Percentiles rank a stretch among this genome's conserved stretches.
Conservation (phyloP, 2,329 filamentous ascomycete genomes). For the Hymenoscyphus fructigenus region DNA sequence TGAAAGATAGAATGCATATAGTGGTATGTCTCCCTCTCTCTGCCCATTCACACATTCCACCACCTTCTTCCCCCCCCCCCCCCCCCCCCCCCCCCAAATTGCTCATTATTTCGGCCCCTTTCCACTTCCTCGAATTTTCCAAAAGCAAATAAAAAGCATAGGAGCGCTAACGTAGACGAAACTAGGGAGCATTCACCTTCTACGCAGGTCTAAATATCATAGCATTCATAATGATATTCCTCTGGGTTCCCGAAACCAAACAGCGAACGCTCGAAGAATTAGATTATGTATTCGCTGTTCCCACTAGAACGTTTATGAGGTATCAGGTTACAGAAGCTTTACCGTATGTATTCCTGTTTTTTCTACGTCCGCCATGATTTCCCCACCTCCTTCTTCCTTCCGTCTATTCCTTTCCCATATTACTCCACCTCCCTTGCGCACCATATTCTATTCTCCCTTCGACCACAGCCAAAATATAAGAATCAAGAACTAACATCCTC, state of each 20-base stretch:
- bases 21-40: constrained; percentile 13
- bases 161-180: constrained; percentile 31
- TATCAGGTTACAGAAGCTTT: constrained; percentile 27
- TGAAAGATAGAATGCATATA: constrained; percentile 41
- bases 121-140: background rate
- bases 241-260: constrained; percentile 56
- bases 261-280: constrained; percentile 36
- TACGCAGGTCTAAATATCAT: constrained; percentile 55
- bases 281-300: constrained; percentile 47
- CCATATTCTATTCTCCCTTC: too few relatives aligned
- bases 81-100: background rate
- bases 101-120: background rate
- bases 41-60: background rate
- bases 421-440: too few relatives aligned
- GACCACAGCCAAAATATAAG: background rate
- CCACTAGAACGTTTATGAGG: constrained; percentile 25
- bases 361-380: too few relatives aligned
- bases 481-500: background rate
- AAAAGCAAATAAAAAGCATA: constrained; percentile 38
- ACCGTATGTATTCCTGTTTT: constrained; percentile 21
- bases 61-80: background rate
- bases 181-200: constrained; percentile 52
- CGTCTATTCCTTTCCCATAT: too few relatives aligned
- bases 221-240: constrained; percentile 54
- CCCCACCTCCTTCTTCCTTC: constrained; percentile 1